Evolutionary conservation across 1,284 basidiomycete genomes (phyloP), one percentile per base, ranked within the genome.

Genomic region (Puccinia triticina): DNA sequence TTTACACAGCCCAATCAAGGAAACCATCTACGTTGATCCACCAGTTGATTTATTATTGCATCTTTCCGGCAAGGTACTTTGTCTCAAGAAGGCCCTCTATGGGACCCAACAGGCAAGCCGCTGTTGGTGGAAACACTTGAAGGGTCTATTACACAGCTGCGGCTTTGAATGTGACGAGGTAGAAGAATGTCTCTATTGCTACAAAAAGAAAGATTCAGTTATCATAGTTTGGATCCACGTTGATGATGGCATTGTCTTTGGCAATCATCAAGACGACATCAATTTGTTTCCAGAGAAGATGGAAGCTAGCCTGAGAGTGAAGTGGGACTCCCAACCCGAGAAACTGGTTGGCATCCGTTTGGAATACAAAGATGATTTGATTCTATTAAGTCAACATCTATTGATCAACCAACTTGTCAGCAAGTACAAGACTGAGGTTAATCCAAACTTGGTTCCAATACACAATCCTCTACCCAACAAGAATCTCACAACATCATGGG

Each of bases 101-200:
- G 74, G 74, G 7, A 34, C 55, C 0, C 57, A 61, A 32, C 74
- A 76, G 37, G 74, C 53, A 21, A 55, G 43, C 10, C 26, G 74
- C 12, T 76, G 74, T 37, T 76, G 74, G 74, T 76, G 74, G 74
- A 59, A 59, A 23, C 55, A 59, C 59, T 32, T 76, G n/a, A n/a
- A 37, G 26, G 11, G 3, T 7, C 26, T 59, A 37, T 26, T 76
- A 10, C 21, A 34, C 7, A 11, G 23, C 10, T 59, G 50, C 18
- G 50, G 53, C 1, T 76, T 59, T 59, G 8, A 10, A 11, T 18
- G 48, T 14, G 50, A 53, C 32, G 34, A 76, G 37, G 50, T 59
- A 18, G 74, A 76, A 29, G 11, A 76, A 34, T 7, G 53, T 14
- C 34, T 76, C 34, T 76, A 76, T 59, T 18, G 26, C 18, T 76